Conservation (phyloP, 179 eudicot species). For the Carnegiea gigantea region DNA sequence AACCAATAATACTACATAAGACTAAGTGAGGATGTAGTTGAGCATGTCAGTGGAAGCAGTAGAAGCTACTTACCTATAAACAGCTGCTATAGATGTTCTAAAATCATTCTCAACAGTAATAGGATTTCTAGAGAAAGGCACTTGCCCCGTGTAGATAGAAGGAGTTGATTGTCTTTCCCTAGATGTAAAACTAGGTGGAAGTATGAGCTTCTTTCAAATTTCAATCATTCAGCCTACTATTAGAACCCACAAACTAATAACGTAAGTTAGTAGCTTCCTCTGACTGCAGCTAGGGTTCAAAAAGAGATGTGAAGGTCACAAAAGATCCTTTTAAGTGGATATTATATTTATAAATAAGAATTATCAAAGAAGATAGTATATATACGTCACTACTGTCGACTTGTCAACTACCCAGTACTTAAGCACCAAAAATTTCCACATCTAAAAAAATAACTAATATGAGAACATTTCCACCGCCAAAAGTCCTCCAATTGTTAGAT, state of each 20-base stretch:
- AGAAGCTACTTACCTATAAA: conserved; percentile 91
- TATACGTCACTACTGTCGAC: too few relatives aligned
- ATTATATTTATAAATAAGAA: too few relatives aligned
- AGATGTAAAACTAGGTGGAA: conserved; percentile 32
- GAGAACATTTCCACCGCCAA: too few relatives aligned
- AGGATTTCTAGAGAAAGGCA: conserved; percentile 41
- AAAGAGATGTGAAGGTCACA: background rate
- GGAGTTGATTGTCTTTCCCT: conserved; percentile 47
- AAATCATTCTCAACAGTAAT: conserved; percentile 43
- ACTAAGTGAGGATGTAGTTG: conserved; percentile 75
- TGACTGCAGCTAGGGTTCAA: conserved; percentile 51
- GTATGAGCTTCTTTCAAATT: conserved; percentile 34
- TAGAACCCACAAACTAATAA: conserved; percentile 38
- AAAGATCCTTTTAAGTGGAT: background rate
- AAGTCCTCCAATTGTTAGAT: too few relatives aligned
- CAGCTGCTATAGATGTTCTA: conserved; percentile 74
- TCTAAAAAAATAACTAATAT: too few relatives aligned
- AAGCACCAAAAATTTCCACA: too few relatives aligned
- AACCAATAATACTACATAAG: conserved; percentile 63
- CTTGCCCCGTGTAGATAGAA: conserved; percentile 53
- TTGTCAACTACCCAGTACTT: too few relatives aligned
- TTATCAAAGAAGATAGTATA: too few relatives aligned
- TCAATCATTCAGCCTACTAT: conserved; percentile 36
- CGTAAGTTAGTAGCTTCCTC: conserved; percentile 55
- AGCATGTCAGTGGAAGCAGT: conserved; percentile 90